Base-by-base conservation (phyloP, 352 stramenopile species). In the Phytophthora lateralis region DNA sequence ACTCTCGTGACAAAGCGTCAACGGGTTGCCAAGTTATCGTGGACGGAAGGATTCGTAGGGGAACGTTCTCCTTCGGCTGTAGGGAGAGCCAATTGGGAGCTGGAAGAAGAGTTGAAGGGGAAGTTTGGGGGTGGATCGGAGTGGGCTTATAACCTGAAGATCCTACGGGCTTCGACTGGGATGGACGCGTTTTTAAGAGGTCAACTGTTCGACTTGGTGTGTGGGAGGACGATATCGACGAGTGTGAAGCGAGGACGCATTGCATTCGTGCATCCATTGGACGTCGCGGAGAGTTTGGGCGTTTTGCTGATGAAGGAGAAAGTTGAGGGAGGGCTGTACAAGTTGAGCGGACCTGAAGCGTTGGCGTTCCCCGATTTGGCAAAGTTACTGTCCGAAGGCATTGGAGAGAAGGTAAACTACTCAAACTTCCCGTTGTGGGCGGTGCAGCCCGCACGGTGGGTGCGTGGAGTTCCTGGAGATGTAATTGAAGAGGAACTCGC, bases 391-490 rank as follows among this genome's bases (percentile, higher is more conserved):
- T 87, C 73, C 6, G 11, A 69, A 0, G 66, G 63, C 2, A 71
- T 92, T 24, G 62, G 62, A 0, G 54, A 87, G 9, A 60, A 58
- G 12, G 80, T 93, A 14, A 67, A 50, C 10, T 90, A 82, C 51
- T 89, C 80, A 20, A 61, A 89, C 48, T 91, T 91, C 30, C 82
- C 84, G 3, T 55, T 89, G 20, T 93, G 84, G 84, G 80, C 82
- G 3, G 77, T 93, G 45, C 76, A 91, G 55, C 80, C 82, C 10
- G 75, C 84, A 29, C 72, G 88, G 26, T 93, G 84, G 84, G 85
- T 90, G 58, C 75, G 70, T 45, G 84, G 84, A 17, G 73, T 87
- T n/a, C 61, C 75, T 27, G 76, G 82, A 0, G 84, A 93, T 26
- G 78, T 55, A 2, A 80, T 91, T 17, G 55, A 77, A n/a, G 74